Base-by-base conservation (phyloP, 2,329 filamentous ascomycete genomes). In the Cladorrhinum sp. region DNA sequence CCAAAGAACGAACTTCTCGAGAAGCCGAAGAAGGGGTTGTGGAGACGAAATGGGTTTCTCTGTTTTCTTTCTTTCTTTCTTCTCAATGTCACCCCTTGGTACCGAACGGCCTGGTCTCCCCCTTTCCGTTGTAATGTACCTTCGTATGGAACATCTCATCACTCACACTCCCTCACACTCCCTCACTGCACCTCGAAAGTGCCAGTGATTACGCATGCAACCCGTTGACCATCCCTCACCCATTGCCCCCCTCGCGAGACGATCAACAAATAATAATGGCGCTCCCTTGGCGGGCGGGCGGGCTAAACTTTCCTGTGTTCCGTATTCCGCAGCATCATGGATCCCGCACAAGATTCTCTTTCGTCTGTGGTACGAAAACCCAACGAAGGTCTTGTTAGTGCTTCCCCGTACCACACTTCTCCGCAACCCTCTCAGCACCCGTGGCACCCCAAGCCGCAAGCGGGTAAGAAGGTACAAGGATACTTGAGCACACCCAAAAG, bases 11-110 rank as follows among this genome's bases (percentile, higher is more conserved):
- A 14, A 39, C 23, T 56, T 6, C 46, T 57, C 42, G 30, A 50
- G 42, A 46, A 55, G 53, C 53, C 53, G 53, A 39, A 55, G 39
- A 55, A 57, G 54, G 36, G 39, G 49, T 57, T 21, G 39, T 57
- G 54, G 54, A 18, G 21, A 49, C 23, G 53, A 42, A 39, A 55
- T 55, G 30, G 24, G 21, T 42, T 28, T 28, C n/a, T 48, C 26
- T 28, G 10, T 57, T 16, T 51, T 51, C 14, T 24, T 51, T 18
- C 12, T 51, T 16, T 51, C 6, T 51, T 26, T n/a, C 9, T 26
- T 24, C 26, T 51, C 10, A 24, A 24, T 51, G 49, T 16, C 18
- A 24, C 49, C 49, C 24, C 24, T 12, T 46, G 54, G 54, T 49
- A 57, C 54, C 54, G 24, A 49, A 33, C 18, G 23, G 54, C 16